Base-by-base conservation (phyloP, 2,329 filamentous ascomycete species). In the Alternaria brassicae region DNA sequence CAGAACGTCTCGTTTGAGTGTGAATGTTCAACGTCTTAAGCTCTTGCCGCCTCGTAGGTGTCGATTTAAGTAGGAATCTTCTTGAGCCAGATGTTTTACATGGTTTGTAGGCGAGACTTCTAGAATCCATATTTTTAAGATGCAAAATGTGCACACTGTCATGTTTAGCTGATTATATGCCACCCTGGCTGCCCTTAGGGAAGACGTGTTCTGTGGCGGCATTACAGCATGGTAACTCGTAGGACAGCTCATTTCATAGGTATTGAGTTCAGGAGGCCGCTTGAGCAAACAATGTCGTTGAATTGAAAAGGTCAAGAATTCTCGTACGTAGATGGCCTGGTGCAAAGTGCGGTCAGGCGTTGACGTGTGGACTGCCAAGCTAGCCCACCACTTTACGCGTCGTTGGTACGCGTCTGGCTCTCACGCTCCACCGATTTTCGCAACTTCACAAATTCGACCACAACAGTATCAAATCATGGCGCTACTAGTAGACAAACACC, bases 401-500 rank as follows among this genome's bases (percentile, higher is more conserved):
- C 63, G 64, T 3, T 21, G 19, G 30, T 45, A 72, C 72, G 72
- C 73, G 73, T 73, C 63, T 64, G 15, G 21, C 42, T 41, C 32
- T 41, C 44, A 49, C 45, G 60, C 48, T 53, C 52, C 58, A 50
- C 41, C 45, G 61, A 60, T 60, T 58, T 53, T 36, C 40, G 42
- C 47, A 64, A 50, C 32, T 53, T 17, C 37, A 51, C 54, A 17
- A 50, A n/a, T 1, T 54, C 47, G 19, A 7, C 40, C 40, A 49
- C 60, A 40, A 27, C 45, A 15, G 39, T 66, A 44, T 37, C 39
- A 49, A 61, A 77, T 42, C 65, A 89, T 89, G 87, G 86, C 87
- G 59, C 80, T 89, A 12, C 80, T 89, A 36, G 87, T 89, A 42
- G 87, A 89, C 69, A 89, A 87, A 70, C 81, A 89, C 63, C 84